Base-by-base conservation (phyloP, 257 asterid species). In the Penstemon davidsonii region DNA sequence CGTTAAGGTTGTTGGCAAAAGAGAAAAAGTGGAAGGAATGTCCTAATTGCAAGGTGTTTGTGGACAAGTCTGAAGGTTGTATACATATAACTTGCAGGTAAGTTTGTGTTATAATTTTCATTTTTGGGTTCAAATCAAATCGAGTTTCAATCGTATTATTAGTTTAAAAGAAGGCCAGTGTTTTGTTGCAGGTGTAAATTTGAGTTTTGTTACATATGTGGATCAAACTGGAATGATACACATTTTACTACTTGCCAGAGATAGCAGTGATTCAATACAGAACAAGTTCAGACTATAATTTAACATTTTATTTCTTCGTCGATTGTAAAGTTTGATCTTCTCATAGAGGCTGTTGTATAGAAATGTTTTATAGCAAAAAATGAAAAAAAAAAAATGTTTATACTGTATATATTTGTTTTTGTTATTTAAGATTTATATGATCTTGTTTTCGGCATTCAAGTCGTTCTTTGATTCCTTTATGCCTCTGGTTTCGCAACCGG, bases 41-140 rank as follows among this genome's bases (percentile, higher is more conserved):
- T 55, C 83, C 89, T 3, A 5, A 55, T 42, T 87, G 91, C 38
- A 60, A 61, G 46, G 68, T 71, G 12, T 77, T 68, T 44, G 87
- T 88, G 60, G 96, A 84, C 8, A 86, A 75, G 68, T 74, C 7
- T 13, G 70, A 71, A 0, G 93, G 96, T 0, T 88, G 89, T 45
- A 15, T 72, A 5, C 96, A 86, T 57, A 81, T 88, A 10, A 75
- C 88, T 56, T 86, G 89, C 88, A 76, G 86, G 92, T 81, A 0
- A 67, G 45, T 44, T 67, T 3, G 11, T 12, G 19, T 18, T 25
- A 9, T 18, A 44, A 53, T 18, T 42, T 53, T 45, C 4, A 1
- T 18, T 59, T 11, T 49, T n/a, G n/a, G 33, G 42, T 60, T 3
- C 55, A 33, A 10, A 50, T 3, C 55, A 33, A 10, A 50, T 49